Conservation (phyloP, 1,284 basidiomycete species). For the Melampsora larici-populina region DNA sequence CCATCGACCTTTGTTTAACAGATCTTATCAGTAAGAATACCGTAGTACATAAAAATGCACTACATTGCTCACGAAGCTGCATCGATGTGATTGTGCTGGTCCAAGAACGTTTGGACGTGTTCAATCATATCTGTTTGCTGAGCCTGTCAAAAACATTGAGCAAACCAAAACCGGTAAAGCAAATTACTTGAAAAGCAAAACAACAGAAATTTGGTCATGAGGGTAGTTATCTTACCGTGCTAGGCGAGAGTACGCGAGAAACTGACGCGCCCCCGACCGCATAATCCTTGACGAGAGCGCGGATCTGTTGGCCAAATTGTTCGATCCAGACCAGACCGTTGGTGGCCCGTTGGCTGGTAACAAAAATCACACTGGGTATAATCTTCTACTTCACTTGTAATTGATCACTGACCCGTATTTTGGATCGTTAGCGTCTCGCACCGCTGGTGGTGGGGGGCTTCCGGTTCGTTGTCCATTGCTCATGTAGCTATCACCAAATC, state of each 20-base stretch:
- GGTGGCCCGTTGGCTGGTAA: conserved; percentile 1
- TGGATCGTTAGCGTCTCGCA: background rate
- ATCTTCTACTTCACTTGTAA: too few relatives aligned
- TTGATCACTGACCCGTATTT: background rate
- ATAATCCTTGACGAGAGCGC: conserved; percentile 8
- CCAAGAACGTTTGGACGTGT: conserved; percentile 18
- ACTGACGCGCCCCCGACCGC: conserved; percentile 22
- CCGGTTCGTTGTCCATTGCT: background rate
- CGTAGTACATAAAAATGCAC: background rate
- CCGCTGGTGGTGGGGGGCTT: background rate
- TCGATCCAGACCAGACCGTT: conserved; percentile 25
- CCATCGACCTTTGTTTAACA: background rate
- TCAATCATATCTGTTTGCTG: conserved; percentile 22
- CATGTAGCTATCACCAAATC: conserved; percentile 29
- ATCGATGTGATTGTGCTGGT: background rate
- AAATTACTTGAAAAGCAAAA: too few relatives aligned
- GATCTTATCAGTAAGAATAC: background rate
- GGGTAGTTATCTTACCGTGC: background rate
- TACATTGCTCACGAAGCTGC: background rate
- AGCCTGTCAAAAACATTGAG: background rate
- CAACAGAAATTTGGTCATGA: background rate
- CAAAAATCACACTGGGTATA: too few relatives aligned
- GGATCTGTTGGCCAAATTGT: conserved; percentile 1
- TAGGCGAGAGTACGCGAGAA: conserved; percentile 1
- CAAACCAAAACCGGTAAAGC: too few relatives aligned